Base-by-base conservation (phyloP, 2,329 filamentous ascomycete genomes). In the Endoconidiophora polonica region DNA sequence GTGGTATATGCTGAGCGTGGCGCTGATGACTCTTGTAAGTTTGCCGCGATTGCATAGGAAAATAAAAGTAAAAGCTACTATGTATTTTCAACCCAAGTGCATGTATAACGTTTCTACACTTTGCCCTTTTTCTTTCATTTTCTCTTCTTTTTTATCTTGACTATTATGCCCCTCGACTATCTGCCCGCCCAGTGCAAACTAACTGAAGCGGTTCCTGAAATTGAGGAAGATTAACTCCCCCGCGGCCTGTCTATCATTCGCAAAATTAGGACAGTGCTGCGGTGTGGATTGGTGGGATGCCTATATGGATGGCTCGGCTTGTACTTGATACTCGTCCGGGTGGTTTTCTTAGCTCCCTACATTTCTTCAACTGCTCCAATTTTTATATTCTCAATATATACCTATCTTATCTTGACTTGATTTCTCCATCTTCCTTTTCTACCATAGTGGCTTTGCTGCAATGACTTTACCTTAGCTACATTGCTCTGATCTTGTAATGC, bases 141-240 rank as follows among this genome's bases (percentile, higher is more conserved):
- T 48, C 44, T 33, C 33, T 38, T 54, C 18, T 38, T 48, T 40
- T 38, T 41, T 41, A 39, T 45, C 47, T 45, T 52, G 24, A 46
- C 23, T 20, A 50, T 23, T 54, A 51, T 58, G 63, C 68, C 50
- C 66, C 73, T 75, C 72, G 69, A 70, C 72, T 79, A 83, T 83
- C 81, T 86, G 81, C 81, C 81, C 81, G 81, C 74, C 77, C 81
- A 83, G 81, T 71, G 71, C 61, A 48, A 73, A 67, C 74, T 81
- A 77, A 71, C 80, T 84, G 80, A 81, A 73, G 71, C 81, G 81
- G 81, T 86, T 86, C 81, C 81, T 86, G 80, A 70, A 83, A 79
- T 67, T 71, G 81, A 86, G 81, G 81, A 73, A 86, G 80, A 86
- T 76, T 70, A 76, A 78, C 81, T 79, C 74, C 74, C 73, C 70